Base-by-base conservation (phyloP, 148 eudicot genomes). In the Persicaria maculosa region DNA sequence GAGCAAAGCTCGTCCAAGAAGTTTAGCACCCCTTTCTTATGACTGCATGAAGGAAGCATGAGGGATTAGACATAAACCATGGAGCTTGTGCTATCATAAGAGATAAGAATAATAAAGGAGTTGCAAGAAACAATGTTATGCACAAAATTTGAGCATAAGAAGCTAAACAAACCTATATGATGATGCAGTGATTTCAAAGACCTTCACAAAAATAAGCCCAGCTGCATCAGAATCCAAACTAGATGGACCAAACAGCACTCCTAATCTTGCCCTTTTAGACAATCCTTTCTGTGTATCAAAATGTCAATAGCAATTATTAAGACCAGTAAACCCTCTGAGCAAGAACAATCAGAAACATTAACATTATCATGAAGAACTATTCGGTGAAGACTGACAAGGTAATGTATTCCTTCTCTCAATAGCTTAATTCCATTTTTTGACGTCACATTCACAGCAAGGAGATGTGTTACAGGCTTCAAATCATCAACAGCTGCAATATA, bases 391-490 rank as follows among this genome's bases (percentile, higher is more conserved):
- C 84, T 80, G 81, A 95, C 99, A 86, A 95, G 89, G 79, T 95
- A 95, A 57, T 55, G 92, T 52, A 92, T 85, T 81, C 99, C 99
- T 89, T 89, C 91, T 80, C 79, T 92, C 20, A 95, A 85, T 78
- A 95, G 81, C 80, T 85, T 83, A 61, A 92, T 80, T 77, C 97
- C 99, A 76, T 83, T 92, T 76, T 77, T 84, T 73, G 96, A 92
- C 6, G 86, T 82, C 54, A 89, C 74, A 84, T 92, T 93, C 79
- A 92, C 84, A 61, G 81, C 86, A 75, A 92, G 88, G 79, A 90
- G 90, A 87, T 95, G 99, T 79, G 97, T 95, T 73, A 95, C 96
- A 46, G 99, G 96, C 84, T 95, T 95, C 83, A 92, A 4, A 57
- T 90, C 97, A 82, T 95, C 97, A 53, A 77, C 45, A 67, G 96